Base-by-base conservation (phyloP, 2,329 filamentous ascomycete species). In the Nakataea oryzae region DNA sequence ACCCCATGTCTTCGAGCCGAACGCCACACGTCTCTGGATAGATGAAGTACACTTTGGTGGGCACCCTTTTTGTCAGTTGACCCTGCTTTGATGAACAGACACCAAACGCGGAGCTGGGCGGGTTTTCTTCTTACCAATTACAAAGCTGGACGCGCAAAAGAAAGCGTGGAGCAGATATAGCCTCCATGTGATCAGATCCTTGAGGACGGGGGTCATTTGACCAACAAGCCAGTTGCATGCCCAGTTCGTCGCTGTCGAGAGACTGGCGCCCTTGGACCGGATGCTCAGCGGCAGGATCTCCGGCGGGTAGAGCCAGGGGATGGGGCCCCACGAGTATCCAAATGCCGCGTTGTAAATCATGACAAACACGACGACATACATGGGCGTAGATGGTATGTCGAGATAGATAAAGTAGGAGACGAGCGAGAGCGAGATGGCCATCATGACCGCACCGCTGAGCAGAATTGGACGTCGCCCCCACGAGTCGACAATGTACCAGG, bases 321-420 rank as follows among this genome's bases (percentile, higher is more conserved):
- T 96, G 1, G 95, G 95, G 24, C 95, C 95, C 95, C 95, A 99
- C 21, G 83, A 85, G 71, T 93, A 96, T 58, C 95, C 95, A 73
- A 97, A 99, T 9, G 95, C 90, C 6, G 93, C 95, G 70, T 99
- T 99, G 78, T 97, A 99, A 59, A 97, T 88, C 89, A 97, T 96
- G 71, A 99, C 95, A 70, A 96, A 96, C 60, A 96, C 75, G 59
- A 97, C 95, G 3, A 97, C 95, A 72, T 96, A 76, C 8, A 84
- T 89, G 3, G 90, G 92, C 2, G 95, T 97, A 69, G 82, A 81
- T 57, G 75, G 76, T 59, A 96, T 84, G 69, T 97, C 89, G 65
- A 97, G 84, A 76, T 89, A 96, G 69, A 97, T 89, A 77, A 96
- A 97, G 78, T 97, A 97, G 0, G 93, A 96, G 65, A 99, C 96